Percentiles rank a stretch among this genome's conserved stretches.
These are phyloP conservation scores for Herpetospermum pedunculosum DNA, from an alignment of 306 rosid genomes.

Conservation along the genomic window DNA sequence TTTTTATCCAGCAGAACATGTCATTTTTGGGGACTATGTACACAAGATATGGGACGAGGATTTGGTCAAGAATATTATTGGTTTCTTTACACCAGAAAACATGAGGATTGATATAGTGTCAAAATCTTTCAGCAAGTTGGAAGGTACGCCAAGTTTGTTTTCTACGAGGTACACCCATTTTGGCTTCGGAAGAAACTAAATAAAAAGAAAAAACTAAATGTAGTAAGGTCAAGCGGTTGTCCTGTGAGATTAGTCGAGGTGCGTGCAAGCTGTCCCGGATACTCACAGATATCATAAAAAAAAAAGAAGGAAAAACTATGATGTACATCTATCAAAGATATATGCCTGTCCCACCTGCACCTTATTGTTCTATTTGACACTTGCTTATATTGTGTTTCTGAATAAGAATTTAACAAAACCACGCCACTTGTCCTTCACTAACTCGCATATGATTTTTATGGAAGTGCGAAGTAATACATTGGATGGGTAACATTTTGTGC, in stretches of 20 bases:
- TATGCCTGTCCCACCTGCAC: not conserved
- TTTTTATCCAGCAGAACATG: conserved; percentile 66
- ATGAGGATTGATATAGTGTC: conserved; percentile 87
- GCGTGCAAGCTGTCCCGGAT: too few relatives aligned
- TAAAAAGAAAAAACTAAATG: too few relatives aligned
- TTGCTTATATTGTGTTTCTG: not conserved
- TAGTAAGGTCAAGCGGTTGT: too few relatives aligned
- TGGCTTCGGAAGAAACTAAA: not conserved
- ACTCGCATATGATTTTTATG: not conserved
- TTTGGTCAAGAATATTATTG: conserved; percentile 47
- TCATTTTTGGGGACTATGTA: conserved; percentile 75
- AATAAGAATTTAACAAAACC: not conserved
- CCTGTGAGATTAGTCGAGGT: too few relatives aligned
- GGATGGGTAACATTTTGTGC: not conserved
- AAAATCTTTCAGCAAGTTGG: conserved; percentile 37
- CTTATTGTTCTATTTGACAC: not conserved
- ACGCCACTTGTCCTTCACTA: not conserved
- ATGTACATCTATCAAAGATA: not conserved
- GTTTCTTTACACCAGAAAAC: conserved; percentile 79
- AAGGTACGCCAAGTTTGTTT: conserved; percentile 31
- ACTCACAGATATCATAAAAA: too few relatives aligned
- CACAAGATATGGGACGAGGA: conserved; percentile 77
- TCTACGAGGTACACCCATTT: not conserved
- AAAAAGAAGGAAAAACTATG: not conserved
- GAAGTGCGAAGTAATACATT: not conserved